These are phyloP conservation scores for Carex scoparia DNA, from an alignment of 176 grass and related monocot genomes.

Conservation along the genomic window DNA sequence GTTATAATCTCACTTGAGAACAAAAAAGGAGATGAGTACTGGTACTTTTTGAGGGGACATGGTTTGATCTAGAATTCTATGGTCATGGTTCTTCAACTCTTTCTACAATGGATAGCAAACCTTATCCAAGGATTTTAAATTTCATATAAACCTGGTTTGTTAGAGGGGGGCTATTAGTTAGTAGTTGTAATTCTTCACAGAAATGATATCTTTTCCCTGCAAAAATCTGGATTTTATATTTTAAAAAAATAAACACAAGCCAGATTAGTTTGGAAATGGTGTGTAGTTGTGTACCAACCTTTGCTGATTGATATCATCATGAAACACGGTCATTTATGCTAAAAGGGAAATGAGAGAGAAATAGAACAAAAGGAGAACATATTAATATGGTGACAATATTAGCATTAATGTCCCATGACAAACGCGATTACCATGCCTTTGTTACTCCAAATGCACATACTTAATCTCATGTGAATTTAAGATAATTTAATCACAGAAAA, in stretches of 20 bases:
- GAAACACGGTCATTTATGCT: background rate
- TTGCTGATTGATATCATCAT: background rate
- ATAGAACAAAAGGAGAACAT: background rate
- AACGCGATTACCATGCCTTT: background rate
- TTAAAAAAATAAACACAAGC: background rate
- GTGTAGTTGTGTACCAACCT: too few relatives aligned
- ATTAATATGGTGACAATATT: background rate
- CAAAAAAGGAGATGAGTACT: conserved; percentile 4
- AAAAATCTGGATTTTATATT: background rate
- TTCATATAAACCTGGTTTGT: background rate
- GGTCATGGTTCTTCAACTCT: conserved; percentile 15
- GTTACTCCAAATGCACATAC: background rate
- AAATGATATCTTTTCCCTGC: background rate
- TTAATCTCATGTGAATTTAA: background rate
- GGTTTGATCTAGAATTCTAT: conserved; percentile 17
- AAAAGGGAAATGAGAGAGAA: background rate
- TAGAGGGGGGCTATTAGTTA: too few relatives aligned
- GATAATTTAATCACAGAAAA: background rate
- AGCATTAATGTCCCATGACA: background rate
- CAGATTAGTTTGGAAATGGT: too few relatives aligned
- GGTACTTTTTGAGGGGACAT: conserved; percentile 20
- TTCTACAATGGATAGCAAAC: conserved; percentile 19
- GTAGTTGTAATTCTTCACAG: too few relatives aligned
- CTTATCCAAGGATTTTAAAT: background rate
- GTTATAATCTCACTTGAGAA: background rate